Evolutionary conservation across 179 eudicot species (phyloP).

Genomic region (Dionaea muscipula): DNA sequence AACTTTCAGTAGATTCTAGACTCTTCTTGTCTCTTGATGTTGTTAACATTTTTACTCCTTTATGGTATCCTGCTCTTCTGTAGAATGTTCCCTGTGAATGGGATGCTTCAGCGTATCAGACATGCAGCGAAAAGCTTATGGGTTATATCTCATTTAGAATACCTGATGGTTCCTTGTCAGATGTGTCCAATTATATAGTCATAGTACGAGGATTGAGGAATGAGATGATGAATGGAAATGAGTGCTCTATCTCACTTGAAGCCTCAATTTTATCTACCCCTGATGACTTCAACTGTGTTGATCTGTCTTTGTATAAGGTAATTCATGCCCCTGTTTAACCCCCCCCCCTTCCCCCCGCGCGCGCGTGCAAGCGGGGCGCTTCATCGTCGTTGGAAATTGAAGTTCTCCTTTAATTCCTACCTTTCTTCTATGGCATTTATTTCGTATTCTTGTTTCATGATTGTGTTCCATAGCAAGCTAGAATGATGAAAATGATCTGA

Average conservation of each 20-base stretch:
- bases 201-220: slow-evolving; percentile 43
- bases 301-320: slow-evolving; percentile 89
- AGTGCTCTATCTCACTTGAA: slow-evolving; percentile 36
- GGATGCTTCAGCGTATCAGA: slow-evolving; percentile 24
- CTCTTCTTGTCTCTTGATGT: not conserved
- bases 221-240: slow-evolving; percentile 24
- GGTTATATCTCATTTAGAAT: slow-evolving; percentile 63
- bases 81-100: slow-evolving; percentile 48
- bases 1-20: too few relatives aligned
- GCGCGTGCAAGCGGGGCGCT: not conserved
- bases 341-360: not conserved
- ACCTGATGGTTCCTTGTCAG: slow-evolving; percentile 56
- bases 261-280: slow-evolving; percentile 58
- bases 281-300: slow-evolving; percentile 66
- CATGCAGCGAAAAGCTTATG: slow-evolving; percentile 24
- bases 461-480: too few relatives aligned
- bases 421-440: too few relatives aligned
- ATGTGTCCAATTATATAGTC: slow-evolving; percentile 52
- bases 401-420: too few relatives aligned
- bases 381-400: too few relatives aligned
- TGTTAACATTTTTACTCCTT: not conserved
- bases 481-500: too few relatives aligned
- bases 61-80: slow-evolving; percentile 8
- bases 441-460: too few relatives aligned
- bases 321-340: not conserved